Conservation (phyloP, 345 rosid genomes). For the Syzygium aqueum region DNA sequence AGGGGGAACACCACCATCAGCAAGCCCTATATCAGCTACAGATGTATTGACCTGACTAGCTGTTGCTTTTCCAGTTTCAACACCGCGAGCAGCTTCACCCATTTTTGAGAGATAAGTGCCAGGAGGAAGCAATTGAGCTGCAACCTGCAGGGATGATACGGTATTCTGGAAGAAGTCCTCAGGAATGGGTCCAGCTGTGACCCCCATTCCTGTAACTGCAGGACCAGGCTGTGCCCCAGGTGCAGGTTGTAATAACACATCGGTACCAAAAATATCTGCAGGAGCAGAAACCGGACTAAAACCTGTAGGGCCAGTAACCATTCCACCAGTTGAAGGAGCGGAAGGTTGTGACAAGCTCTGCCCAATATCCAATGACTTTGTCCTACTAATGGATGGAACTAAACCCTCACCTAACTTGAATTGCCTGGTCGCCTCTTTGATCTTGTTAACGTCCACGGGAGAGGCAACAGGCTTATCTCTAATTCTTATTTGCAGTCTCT, state of each 20-base stretch:
- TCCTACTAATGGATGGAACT: constrained; percentile 57
- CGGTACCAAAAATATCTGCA: constrained; percentile 60
- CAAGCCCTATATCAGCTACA: constrained; percentile 51
- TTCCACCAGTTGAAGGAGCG: constrained; percentile 10
- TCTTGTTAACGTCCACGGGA: constrained; percentile 77
- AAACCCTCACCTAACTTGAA: constrained; percentile 83
- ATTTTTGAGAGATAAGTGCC: constrained; percentile 77
- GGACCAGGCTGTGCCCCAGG: constrained; percentile 46
- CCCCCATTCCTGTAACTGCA: constrained; percentile 27
- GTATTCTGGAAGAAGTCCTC: constrained; percentile 96
- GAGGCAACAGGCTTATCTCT: constrained; percentile 75
- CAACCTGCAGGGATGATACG: constrained; percentile 81
- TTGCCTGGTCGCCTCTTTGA: constrained; percentile 87
- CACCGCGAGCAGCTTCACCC: constrained; percentile 50
- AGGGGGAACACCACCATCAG: constrained; percentile 72
- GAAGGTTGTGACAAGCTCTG: constrained; percentile 42
- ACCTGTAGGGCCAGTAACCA: neutral
- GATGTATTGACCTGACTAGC: constrained; percentile 35
- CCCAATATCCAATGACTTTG: constrained; percentile 62
- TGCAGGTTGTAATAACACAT: constrained; percentile 41
- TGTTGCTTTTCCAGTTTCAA: constrained; percentile 20
- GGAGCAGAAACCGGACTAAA: constrained; percentile 27
- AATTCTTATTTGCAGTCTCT: constrained; percentile 80
- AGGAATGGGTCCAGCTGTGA: constrained; percentile 65
- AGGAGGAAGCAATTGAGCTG: constrained; percentile 73